Evolutionary conservation across 2,329 filamentous ascomycete species (phyloP).

Genomic region (Penicillium sclerotigenum): DNA sequence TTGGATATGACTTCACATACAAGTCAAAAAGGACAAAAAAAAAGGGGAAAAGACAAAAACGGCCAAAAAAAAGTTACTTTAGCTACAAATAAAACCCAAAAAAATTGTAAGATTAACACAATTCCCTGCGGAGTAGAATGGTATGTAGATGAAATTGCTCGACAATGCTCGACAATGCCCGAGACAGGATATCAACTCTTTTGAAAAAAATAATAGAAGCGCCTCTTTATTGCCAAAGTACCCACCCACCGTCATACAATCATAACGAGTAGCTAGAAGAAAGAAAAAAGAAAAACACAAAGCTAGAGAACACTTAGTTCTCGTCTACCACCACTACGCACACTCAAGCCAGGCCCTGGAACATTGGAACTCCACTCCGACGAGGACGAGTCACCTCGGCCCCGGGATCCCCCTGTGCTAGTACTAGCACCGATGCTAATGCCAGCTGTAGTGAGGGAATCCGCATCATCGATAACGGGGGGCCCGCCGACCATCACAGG

Average conservation of each 20-base stretch:
- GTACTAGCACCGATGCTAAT: constrained; percentile 25
- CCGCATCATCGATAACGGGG: constrained; percentile 27
- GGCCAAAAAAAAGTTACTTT: background rate
- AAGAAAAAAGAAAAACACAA: constrained; percentile 5
- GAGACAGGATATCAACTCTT: constrained; percentile 1
- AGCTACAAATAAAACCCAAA: background rate
- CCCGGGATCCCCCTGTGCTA: constrained; percentile 21
- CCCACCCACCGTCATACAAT: constrained; percentile 7
- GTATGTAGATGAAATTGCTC: background rate
- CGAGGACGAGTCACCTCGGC: constrained; percentile 23
- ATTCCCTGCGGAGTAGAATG: background rate
- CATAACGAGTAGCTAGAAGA: constrained; percentile 11
- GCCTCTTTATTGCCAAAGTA: constrained; percentile 1
- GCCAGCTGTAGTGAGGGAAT: constrained; percentile 23
- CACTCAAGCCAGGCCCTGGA: constrained; percentile 17
- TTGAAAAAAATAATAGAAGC: background rate
- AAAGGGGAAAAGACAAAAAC: background rate
- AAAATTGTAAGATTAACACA: background rate
- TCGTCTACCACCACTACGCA: constrained; percentile 24
- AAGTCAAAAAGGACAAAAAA: background rate
- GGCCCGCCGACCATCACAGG: constrained; percentile 30
- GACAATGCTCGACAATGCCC: background rate
- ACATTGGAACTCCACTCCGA: constrained; percentile 23
- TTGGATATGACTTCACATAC: background rate
- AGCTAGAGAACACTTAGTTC: constrained; percentile 32